phyloP scores from a whole-genome alignment of 768 basidiomycete genomes.

The Trametes gibbosa region DNA sequence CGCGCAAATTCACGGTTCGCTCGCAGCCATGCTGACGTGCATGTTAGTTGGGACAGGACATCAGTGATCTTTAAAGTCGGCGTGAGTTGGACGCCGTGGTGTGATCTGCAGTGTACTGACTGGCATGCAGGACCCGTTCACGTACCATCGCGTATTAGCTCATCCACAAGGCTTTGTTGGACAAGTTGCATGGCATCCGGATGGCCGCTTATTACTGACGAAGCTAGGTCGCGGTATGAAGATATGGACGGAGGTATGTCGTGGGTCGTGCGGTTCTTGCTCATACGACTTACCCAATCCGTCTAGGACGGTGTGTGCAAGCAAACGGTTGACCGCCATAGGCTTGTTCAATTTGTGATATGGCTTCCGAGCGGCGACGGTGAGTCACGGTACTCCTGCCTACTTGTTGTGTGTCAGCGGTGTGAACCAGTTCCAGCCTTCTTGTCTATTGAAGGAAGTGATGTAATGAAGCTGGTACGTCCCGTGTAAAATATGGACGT shows the following conservation, averaged over 20 bases:
- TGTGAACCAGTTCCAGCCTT: constrained; percentile 45
- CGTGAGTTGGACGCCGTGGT: constrained; percentile 35
- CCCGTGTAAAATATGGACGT: too few relatives aligned
- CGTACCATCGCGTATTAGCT: constrained; percentile 61
- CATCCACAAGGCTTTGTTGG: constrained; percentile 72
- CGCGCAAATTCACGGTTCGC: constrained; percentile 16
- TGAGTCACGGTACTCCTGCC: constrained; percentile 20
- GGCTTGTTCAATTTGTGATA: constrained; percentile 56
- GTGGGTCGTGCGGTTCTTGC: too few relatives aligned
- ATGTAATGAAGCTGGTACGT: constrained; percentile 58
- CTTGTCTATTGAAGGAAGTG: constrained; percentile 67
- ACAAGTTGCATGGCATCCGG: constrained; percentile 77
- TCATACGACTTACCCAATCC: not conserved
- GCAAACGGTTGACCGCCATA: constrained; percentile 57
- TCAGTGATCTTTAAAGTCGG: constrained; percentile 64
- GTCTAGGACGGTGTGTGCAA: constrained; percentile 74
- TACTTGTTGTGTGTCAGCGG: not conserved
- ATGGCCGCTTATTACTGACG: constrained; percentile 58
- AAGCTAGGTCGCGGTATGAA: constrained; percentile 65
- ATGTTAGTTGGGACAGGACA: constrained; percentile 64
- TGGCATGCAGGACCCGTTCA: constrained; percentile 48
- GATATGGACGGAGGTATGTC: constrained; percentile 68
- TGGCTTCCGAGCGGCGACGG: constrained; percentile 69
- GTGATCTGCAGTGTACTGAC: constrained; percentile 2
- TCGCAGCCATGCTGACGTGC: not conserved